Conservation (phyloP, 2,329 filamentous ascomycete genomes). For the Hypoxylon sp. region DNA sequence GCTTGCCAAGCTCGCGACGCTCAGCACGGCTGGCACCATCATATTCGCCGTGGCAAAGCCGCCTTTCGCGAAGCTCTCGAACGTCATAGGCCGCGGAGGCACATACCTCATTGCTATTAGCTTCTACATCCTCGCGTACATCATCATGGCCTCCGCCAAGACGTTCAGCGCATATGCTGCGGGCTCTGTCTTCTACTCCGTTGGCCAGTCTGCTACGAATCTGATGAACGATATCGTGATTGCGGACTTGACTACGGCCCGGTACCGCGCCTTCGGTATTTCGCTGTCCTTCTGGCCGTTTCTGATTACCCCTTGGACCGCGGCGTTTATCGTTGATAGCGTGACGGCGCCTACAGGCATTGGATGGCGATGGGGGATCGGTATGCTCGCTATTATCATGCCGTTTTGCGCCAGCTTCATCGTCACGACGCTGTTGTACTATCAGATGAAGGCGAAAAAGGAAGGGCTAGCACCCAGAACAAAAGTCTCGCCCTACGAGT, state of each 20-base stretch:
- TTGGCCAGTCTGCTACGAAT: constrained; percentile 66
- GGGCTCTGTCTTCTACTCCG: constrained; percentile 65
- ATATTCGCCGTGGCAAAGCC: constrained; percentile 64
- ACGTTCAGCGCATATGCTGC: constrained; percentile 61
- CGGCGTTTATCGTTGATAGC: constrained; percentile 57
- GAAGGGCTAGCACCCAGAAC: constrained; percentile 50
- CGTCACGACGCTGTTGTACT: constrained; percentile 57
- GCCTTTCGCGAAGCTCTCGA: constrained; percentile 67
- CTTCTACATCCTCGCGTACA: constrained; percentile 64
- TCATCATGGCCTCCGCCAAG: constrained; percentile 63
- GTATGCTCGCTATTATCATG: constrained; percentile 63
- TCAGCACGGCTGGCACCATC: constrained; percentile 48
- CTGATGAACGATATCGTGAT: constrained; percentile 71
- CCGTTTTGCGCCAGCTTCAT: constrained; percentile 60
- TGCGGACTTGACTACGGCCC: constrained; percentile 65
- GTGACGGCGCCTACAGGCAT: constrained; percentile 50
- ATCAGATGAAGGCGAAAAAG: constrained; percentile 58
- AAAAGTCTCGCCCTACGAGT: constrained; percentile 44
- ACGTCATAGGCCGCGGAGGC: constrained; percentile 69
- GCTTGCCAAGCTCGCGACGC: constrained; percentile 43
- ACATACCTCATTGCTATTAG: constrained; percentile 64
- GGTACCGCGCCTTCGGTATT: constrained; percentile 60
- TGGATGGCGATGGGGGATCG: constrained; percentile 66
- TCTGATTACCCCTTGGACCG: constrained; percentile 62
- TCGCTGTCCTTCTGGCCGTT: constrained; percentile 56